phyloP scores from a whole-genome alignment of 495 filamentous ascomycete species.

The Wilcoxina mikolae region DNA sequence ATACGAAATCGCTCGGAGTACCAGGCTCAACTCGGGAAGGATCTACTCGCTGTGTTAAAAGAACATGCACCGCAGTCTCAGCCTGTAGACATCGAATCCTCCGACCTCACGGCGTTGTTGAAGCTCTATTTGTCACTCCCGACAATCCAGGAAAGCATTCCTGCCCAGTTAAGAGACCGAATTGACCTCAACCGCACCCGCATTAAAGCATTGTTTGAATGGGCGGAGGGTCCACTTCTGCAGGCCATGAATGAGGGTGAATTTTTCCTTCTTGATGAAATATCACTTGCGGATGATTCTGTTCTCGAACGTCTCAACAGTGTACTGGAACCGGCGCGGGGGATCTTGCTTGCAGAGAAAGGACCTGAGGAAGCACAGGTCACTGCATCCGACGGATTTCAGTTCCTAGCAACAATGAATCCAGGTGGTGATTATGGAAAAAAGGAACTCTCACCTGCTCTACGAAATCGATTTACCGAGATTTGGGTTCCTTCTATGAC shows the following conservation, averaged over 20 bases:
- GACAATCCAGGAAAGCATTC: conserved; percentile 30
- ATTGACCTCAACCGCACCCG: conserved; percentile 48
- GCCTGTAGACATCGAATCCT: conserved; percentile 14
- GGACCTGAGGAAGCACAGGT: conserved; percentile 68
- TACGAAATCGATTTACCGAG: conserved; percentile 94
- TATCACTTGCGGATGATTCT: conserved; percentile 94
- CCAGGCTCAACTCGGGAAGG: conserved; percentile 46
- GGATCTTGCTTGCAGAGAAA: conserved; percentile 84
- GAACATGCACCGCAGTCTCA: conserved; percentile 16
- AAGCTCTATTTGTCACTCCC: conserved; percentile 36
- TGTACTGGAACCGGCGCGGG: conserved; percentile 79
- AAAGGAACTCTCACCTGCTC: conserved; percentile 82
- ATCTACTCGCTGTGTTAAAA: conserved; percentile 40
- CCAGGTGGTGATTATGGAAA: conserved; percentile 98
- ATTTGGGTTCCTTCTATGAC: conserved; percentile 88
- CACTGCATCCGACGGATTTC: conserved; percentile 65
- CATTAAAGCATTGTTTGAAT: conserved; percentile 79
- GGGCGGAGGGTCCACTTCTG: conserved; percentile 89
- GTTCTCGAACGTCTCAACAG: conserved; percentile 94
- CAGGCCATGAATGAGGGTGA: conserved; percentile 80
- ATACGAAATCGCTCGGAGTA: conserved; percentile 67
- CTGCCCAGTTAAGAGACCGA: conserved; percentile 37
- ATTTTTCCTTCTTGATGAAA: conserved; percentile 91
- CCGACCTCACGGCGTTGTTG: conserved; percentile 34
- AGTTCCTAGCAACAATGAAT: conserved; percentile 98